Evolutionary conservation across 768 basidiomycete genomes (phyloP).

Genomic region (Antrodiella citrinella): DNA sequence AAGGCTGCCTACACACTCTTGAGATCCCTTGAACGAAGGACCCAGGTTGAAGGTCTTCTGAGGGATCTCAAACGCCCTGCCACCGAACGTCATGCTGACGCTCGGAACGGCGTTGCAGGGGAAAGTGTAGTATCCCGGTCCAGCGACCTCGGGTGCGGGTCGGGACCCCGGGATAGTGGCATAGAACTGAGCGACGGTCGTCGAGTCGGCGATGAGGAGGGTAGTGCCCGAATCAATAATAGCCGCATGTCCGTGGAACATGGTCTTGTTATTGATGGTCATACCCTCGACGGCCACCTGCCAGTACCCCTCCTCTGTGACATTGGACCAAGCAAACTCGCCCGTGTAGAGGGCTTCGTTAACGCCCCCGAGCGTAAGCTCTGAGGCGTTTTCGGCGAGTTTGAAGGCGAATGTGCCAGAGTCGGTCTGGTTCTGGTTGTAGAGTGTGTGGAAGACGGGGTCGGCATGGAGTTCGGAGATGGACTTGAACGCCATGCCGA

Average conservation of each 20-base stretch:
- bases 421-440: constrained; percentile 9
- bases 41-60: constrained; percentile 1
- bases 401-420: constrained; percentile 30
- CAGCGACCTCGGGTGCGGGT: constrained; percentile 8
- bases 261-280: constrained; percentile 16
- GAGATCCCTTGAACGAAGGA: background rate
- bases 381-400: constrained; percentile 22
- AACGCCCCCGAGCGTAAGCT: constrained; percentile 33
- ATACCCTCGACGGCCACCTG: constrained; percentile 26
- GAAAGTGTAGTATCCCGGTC: constrained; percentile 19
- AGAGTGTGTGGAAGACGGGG: constrained; percentile 24
- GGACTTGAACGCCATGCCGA: constrained; percentile 25
- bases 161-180: constrained; percentile 17
- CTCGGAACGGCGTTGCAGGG: constrained; percentile 13
- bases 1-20: background rate
- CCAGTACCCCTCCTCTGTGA: constrained; percentile 28
- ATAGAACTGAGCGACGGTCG: constrained; percentile 20
- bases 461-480: constrained; percentile 17
- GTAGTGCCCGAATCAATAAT: constrained; percentile 32
- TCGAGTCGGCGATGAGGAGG: constrained; percentile 22
- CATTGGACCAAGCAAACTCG: constrained; percentile 23
- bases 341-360: constrained; percentile 29
- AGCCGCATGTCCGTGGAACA: constrained; percentile 12
- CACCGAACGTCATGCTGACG: constrained; percentile 17
- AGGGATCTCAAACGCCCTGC: constrained; percentile 4